phyloP scores from a whole-genome alignment of 1,284 basidiomycete species.

The Heimioporus retisporus region DNA sequence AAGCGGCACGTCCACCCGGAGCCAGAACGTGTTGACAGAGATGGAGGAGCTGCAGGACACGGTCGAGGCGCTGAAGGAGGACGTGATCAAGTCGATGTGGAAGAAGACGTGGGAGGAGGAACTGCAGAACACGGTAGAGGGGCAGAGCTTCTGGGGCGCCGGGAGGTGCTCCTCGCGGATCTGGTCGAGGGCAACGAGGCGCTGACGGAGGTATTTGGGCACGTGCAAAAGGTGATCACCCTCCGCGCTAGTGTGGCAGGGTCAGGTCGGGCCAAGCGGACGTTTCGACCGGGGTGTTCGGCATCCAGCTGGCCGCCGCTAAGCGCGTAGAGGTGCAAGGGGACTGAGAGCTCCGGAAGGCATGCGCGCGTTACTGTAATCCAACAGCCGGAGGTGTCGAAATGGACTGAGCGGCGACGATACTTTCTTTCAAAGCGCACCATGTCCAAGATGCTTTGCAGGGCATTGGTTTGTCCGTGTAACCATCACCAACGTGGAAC shows the following conservation, averaged over 20 bases:
- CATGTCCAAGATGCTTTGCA: too few relatives aligned
- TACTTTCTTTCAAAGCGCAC: too few relatives aligned
- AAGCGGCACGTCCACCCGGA: slow-evolving; percentile 82
- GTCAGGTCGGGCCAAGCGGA: too few relatives aligned
- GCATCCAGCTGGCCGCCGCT: too few relatives aligned
- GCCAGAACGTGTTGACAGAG: slow-evolving; percentile 91
- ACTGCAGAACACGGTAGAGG: slow-evolving; percentile 96
- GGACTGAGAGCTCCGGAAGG: too few relatives aligned
- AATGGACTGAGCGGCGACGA: too few relatives aligned
- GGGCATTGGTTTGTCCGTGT: too few relatives aligned
- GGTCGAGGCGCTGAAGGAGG: slow-evolving; percentile 92
- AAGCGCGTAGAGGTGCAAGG: too few relatives aligned
- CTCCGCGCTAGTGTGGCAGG: slow-evolving; percentile 58
- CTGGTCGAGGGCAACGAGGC: slow-evolving; percentile 94
- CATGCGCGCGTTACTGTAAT: too few relatives aligned
- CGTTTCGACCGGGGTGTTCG: too few relatives aligned
- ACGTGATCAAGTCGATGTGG: slow-evolving; percentile 98
- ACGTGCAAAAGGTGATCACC: slow-evolving; percentile 91
- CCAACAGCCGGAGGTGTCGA: too few relatives aligned
- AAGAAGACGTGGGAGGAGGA: slow-evolving; percentile 99
- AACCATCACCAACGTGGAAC: too few relatives aligned
- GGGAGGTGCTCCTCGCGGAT: slow-evolving; percentile 92
- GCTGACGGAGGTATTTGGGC: slow-evolving; percentile 84
- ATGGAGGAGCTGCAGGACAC: slow-evolving; percentile 96
- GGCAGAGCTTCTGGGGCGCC: slow-evolving; percentile 96